Conservation (phyloP, 202 grass and related monocot species). For the Zoysia matrella region DNA sequence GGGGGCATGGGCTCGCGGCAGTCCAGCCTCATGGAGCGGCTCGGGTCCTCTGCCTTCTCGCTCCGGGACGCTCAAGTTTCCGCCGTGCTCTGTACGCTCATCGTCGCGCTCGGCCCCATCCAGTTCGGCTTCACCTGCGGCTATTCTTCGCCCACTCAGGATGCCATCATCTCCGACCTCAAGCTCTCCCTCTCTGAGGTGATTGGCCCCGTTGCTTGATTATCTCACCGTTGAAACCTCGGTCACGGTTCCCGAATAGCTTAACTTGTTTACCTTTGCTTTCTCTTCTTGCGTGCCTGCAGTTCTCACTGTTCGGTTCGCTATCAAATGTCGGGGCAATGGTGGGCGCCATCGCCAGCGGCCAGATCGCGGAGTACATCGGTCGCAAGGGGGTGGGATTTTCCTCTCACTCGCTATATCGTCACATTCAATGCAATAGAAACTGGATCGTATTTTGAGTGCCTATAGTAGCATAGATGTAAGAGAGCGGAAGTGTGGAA, state of each 20-base stretch:
- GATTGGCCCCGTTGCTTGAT: neutral
- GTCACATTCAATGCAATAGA: neutral
- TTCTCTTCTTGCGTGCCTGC: neutral
- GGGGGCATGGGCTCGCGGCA: slow-evolving; percentile 59
- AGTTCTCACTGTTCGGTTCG: slow-evolving; percentile 70
- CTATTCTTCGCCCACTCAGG: slow-evolving; percentile 70
- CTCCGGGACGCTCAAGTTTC: slow-evolving; percentile 54
- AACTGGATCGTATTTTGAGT: neutral
- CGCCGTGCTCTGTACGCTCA: slow-evolving; percentile 66
- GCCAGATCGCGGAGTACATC: slow-evolving; percentile 74
- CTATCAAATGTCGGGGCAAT: slow-evolving; percentile 72
- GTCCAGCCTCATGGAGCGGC: slow-evolving; percentile 59
- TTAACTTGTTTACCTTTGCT: neutral
- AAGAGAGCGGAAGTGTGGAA: neutral
- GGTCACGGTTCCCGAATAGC: neutral
- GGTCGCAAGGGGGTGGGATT: slow-evolving; percentile 63
- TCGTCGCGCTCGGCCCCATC: slow-evolving; percentile 72
- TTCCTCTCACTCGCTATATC: neutral
- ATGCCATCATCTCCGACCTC: slow-evolving; percentile 63
- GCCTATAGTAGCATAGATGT: neutral
- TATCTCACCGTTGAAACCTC: neutral
- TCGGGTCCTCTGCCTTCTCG: slow-evolving; percentile 51
- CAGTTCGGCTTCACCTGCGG: slow-evolving; percentile 73
- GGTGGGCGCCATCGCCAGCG: slow-evolving; percentile 69
- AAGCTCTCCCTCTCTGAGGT: slow-evolving; percentile 70